Evolutionary conservation across 108 stramenopile species (phyloP), one percentile per base, ranked within the genome.

Genomic region (Nitzschia putrida): DNA sequence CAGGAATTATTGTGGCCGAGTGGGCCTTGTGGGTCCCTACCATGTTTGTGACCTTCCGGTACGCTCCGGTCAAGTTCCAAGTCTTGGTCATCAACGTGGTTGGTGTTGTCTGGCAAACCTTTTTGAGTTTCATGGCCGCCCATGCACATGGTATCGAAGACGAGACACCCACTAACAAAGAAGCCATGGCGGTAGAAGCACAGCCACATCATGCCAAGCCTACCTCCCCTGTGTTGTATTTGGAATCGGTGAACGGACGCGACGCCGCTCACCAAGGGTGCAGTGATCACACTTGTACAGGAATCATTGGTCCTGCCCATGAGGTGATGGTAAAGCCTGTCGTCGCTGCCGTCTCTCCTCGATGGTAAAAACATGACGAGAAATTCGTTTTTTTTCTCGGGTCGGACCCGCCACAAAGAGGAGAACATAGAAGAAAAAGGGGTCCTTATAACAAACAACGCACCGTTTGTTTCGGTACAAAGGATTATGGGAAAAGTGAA

Each of bases 81-180:
- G 95, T 96, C 3, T 61, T 94, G 43, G 92, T 81, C 66, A 83
- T 81, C 34, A 93, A 94, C 70, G 43, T 77, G 20, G 84, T 94
- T 12, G 89, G 88, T 16, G 90, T 96, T 42, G 70, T 92, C 21
- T 96, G 95, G 95, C 91, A 93, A 74, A 88, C 87, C 2, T 95
- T 88, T 66, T 63, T 96, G 56, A 82, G 83, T 58, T 95, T 69
- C 56, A 64, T 69, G 53, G 76, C 69, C 26, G 61, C 60, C 51
- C 52, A 66, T 34, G 76, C 76, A 6, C 76, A 77, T 40, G 61
- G 20, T 6, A 56, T 8, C 14, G 61, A 37, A 8, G 54, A 68
- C 2, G 41, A 68, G 18, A 53, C 6, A 1, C 29, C 14, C 9
- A 37, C 0, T 6, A 25, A 68, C 6, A 7, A 18, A 7, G n/a